Conservation (phyloP, 164 flowering plant species). For the Tetrastigma voinierianum region DNA sequence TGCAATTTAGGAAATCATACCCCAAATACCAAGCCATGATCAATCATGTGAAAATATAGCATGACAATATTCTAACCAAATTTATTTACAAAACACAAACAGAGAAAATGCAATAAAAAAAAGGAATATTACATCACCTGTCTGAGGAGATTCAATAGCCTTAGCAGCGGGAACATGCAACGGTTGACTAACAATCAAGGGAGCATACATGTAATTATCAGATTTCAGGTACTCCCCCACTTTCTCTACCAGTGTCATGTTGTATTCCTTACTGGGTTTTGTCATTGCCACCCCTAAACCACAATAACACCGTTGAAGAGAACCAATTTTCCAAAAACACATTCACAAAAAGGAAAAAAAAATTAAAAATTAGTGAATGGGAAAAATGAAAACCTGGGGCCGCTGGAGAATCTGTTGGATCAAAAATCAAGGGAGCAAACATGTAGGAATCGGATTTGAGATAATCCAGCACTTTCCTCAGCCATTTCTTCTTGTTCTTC, state of each 20-base stretch:
- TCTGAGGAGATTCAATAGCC: background rate
- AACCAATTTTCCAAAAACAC: background rate
- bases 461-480: conserved; percentile 34
- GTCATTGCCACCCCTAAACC: conserved; percentile 2
- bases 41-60: too few species aligned
- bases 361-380: background rate
- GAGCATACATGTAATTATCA: conserved; percentile 28
- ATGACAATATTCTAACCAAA: too few species aligned
- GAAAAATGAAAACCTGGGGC: background rate
- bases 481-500: conserved; percentile 16
- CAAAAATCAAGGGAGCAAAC: conserved; percentile 46
- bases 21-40: too few species aligned
- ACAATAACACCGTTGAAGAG: background rate
- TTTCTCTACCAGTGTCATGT: conserved; percentile 9
- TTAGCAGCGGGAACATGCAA: conserved; percentile 1
- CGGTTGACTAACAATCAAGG: conserved; percentile 9
- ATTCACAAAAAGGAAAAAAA: background rate
- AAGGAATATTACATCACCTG: conserved; percentile 17
- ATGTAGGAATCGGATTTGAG: conserved; percentile 50
- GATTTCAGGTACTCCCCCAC: conserved; percentile 24
- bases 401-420: conserved; percentile 3
- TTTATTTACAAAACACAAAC: too few species aligned
- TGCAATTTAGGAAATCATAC: too few species aligned
- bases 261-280: background rate
- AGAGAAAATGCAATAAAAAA: too few species aligned